Percentiles rank a stretch among this genome's conserved stretches.
phyloP scores from a whole-genome alignment of 805 yeast genomes.

The Yamadazyma laniorum region DNA sequence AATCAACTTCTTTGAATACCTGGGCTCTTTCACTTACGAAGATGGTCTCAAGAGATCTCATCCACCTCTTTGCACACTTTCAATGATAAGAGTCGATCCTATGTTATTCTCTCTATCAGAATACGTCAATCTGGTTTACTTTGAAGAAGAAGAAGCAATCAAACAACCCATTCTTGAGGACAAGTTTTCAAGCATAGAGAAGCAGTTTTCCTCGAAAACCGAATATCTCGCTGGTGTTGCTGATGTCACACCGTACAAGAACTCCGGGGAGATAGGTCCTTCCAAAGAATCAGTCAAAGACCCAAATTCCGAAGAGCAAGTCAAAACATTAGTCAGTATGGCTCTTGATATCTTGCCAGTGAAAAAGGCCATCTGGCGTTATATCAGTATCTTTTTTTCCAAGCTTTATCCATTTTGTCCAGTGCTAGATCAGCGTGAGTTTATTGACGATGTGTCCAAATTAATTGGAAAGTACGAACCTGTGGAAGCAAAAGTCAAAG shows the following conservation, averaged over 20 bases:
- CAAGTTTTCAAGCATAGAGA: background rate
- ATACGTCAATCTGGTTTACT: background rate
- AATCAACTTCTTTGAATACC: constrained; percentile 4
- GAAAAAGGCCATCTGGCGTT: constrained; percentile 51
- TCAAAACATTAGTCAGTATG: too few relatives aligned
- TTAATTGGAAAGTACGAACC: constrained; percentile 41
- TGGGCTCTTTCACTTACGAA: background rate
- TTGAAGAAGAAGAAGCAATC: background rate
- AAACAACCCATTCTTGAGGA: constrained; percentile 2
- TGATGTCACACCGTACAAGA: constrained; percentile 2
- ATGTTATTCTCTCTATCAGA: background rate
- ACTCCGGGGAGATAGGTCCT: background rate
- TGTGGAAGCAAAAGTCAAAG: constrained; percentile 19
- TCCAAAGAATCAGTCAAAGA: background rate
- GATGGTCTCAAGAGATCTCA: constrained; percentile 4
- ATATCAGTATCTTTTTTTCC: constrained; percentile 57
- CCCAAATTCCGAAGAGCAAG: background rate
- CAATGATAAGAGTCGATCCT: background rate
- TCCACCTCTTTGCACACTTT: background rate
- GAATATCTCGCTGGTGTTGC: constrained; percentile 3
- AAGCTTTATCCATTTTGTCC: constrained; percentile 63
- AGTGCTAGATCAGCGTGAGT: constrained; percentile 56
- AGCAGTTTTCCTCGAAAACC: constrained; percentile 2
- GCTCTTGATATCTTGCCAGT: constrained; percentile 48
- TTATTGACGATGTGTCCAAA: constrained; percentile 40